Conservation (phyloP, 352 stramenopile species). For the Phytopythium aichiense region DNA sequence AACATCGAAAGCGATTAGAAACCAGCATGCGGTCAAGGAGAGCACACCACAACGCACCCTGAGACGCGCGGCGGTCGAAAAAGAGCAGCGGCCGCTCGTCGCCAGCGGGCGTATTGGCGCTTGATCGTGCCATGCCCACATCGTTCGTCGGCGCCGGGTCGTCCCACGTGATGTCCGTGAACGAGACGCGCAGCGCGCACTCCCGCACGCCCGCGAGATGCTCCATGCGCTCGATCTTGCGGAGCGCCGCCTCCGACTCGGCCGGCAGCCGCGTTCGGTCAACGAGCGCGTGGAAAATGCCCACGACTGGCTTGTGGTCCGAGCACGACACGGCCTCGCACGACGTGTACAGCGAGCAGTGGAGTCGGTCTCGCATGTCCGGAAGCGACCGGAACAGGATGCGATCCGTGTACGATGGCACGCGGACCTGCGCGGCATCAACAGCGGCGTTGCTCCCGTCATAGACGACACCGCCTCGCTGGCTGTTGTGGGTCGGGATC, state of each 20-base stretch:
- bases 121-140: not conserved
- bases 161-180: constrained; percentile 47
- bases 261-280: constrained; percentile 53
- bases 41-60: constrained; percentile 9
- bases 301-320: constrained; percentile 83
- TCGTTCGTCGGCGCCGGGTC: constrained; percentile 11
- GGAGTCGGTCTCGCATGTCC: constrained; percentile 59
- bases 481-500: constrained; percentile 40
- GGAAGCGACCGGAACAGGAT: constrained; percentile 82
- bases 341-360: constrained; percentile 64
- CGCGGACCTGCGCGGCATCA: constrained; percentile 23
- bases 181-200: constrained; percentile 53
- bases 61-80: constrained; percentile 29
- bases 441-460: not conserved
- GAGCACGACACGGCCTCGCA: constrained; percentile 70
- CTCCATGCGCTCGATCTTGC: constrained; percentile 55
- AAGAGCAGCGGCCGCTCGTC: constrained; percentile 23
- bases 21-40: not conserved
- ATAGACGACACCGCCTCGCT: constrained; percentile 1
- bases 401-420: constrained; percentile 89
- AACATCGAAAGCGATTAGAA: not conserved
- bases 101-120: constrained; percentile 11
- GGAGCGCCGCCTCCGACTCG: constrained; percentile 34
- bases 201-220: constrained; percentile 56
- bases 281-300: constrained; percentile 64